phyloP scores from a whole-genome alignment of 2,329 filamentous ascomycete species.

The Diatrype stigma region DNA sequence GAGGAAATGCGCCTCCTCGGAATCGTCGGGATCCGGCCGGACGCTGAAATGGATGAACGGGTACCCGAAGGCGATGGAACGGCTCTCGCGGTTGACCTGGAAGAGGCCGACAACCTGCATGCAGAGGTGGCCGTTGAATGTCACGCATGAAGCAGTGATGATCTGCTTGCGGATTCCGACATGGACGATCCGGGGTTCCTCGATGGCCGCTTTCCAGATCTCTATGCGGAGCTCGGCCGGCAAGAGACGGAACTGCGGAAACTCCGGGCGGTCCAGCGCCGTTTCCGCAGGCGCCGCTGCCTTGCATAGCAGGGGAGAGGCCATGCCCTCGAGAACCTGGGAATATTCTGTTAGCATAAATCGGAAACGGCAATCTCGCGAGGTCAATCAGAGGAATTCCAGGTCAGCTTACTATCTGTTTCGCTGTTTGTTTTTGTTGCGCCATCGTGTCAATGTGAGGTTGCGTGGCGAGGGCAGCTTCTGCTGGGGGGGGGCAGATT shows the following conservation, averaged over 20 bases:
- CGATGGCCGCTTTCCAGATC: not conserved
- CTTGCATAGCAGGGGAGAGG: no score
- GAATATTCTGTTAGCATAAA: no score
- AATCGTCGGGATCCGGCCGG: not conserved
- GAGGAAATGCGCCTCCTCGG: not conserved
- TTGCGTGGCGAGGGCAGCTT: no score
- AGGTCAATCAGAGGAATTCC: no score
- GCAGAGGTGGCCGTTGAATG: not conserved
- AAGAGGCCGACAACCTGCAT: not conserved
- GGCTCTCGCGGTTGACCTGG: not conserved
- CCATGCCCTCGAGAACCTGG: no score
- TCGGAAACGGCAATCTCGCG: no score
- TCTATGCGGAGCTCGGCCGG: not conserved
- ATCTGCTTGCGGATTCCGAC: not conserved
- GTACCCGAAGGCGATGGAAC: not conserved
- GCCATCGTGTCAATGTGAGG: no score
- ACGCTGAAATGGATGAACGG: not conserved
- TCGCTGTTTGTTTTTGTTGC: no score
- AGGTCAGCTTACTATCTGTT: no score
- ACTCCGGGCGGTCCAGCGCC: no score
- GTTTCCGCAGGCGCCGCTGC: no score
- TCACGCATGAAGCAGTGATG: not conserved
- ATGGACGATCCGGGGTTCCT: not conserved
- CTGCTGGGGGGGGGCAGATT: no score
- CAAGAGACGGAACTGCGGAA: not conserved